Evolutionary conservation across 352 stramenopile species (phyloP).

Genomic region (Pythium rhizo-oryzae): DNA sequence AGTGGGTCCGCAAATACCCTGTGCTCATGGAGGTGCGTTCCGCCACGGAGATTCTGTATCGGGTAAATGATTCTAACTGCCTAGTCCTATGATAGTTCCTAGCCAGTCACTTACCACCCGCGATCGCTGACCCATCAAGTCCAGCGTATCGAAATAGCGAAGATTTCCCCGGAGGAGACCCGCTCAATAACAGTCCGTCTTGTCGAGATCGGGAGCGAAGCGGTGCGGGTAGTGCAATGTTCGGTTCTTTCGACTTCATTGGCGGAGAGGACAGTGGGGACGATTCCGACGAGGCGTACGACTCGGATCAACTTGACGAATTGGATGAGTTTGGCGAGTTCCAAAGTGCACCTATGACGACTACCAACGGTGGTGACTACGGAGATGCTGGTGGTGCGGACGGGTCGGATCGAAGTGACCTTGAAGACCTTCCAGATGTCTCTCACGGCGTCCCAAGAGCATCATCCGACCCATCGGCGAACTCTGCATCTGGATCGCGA

Average conservation of each 20-base stretch:
- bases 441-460: neutral
- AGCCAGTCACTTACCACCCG: constrained; percentile 48
- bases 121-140: constrained; percentile 31
- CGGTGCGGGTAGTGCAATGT: constrained; percentile 33
- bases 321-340: constrained; percentile 70
- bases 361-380: constrained; percentile 4
- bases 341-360: constrained; percentile 35
- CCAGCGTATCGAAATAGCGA: constrained; percentile 47
- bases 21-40: constrained; percentile 61
- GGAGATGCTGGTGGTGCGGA: neutral
- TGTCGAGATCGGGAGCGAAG: constrained; percentile 39
- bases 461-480: constrained; percentile 8
- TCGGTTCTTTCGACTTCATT: constrained; percentile 84
- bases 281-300: constrained; percentile 73
- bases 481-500: neutral
- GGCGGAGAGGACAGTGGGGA: constrained; percentile 83
- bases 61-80: neutral
- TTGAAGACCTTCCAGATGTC: constrained; percentile 5
- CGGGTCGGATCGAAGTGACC: constrained; percentile 19
- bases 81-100: constrained; percentile 38
- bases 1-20: constrained; percentile 75
- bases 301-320: constrained; percentile 73
- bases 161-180: constrained; percentile 41
- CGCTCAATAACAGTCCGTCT: constrained; percentile 78
- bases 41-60: neutral